A percentile compares a stretch with the other conserved stretches of the same genome.
Conservation (phyloP, 169 alveolate species). For the Babesia sp. region DNA sequence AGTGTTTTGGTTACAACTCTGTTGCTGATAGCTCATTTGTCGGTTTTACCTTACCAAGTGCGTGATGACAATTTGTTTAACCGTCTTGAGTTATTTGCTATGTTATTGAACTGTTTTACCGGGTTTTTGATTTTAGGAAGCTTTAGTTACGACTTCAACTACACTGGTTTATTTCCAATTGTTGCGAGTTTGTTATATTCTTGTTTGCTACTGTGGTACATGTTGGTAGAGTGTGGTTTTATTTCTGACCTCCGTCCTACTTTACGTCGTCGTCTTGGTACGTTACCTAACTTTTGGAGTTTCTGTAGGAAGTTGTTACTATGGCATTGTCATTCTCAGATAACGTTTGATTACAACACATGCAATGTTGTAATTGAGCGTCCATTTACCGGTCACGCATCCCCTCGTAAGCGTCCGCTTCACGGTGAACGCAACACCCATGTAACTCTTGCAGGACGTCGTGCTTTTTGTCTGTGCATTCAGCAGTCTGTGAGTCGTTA, state of each 20-base stretch:
- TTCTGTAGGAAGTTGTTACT: conserved; percentile 13
- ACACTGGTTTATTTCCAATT: conserved; percentile 33
- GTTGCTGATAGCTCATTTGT: conserved; percentile 17
- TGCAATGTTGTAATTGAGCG: conserved; percentile 36
- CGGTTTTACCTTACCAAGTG: conserved; percentile 35
- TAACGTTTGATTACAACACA: conserved; percentile 30
- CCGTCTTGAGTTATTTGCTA: conserved; percentile 39
- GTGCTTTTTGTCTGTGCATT: conserved; percentile 35
- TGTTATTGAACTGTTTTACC: conserved; percentile 28
- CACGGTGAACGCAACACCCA: not conserved
- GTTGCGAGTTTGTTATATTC: conserved; percentile 13
- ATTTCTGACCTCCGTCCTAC: conserved; percentile 28
- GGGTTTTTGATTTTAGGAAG: conserved; percentile 59
- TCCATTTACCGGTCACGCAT: conserved; percentile 24
- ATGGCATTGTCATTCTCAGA: conserved; percentile 55
- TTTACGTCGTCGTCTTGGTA: conserved; percentile 12
- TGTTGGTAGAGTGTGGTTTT: conserved; percentile 43
- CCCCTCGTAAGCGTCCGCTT: not conserved
- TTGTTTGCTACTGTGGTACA: conserved; percentile 43
- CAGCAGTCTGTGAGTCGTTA: conserved; percentile 46
- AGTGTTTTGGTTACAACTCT: conserved; percentile 34
- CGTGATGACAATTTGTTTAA: conserved; percentile 58
- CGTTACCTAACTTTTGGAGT: not conserved
- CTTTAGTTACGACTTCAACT: conserved; percentile 59
- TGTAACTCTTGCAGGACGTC: conserved; percentile 29